A percentile compares a stretch with the other conserved stretches of the same genome.
Conservation (phyloP, 306 rosid species). For the Cicer arietinum region DNA sequence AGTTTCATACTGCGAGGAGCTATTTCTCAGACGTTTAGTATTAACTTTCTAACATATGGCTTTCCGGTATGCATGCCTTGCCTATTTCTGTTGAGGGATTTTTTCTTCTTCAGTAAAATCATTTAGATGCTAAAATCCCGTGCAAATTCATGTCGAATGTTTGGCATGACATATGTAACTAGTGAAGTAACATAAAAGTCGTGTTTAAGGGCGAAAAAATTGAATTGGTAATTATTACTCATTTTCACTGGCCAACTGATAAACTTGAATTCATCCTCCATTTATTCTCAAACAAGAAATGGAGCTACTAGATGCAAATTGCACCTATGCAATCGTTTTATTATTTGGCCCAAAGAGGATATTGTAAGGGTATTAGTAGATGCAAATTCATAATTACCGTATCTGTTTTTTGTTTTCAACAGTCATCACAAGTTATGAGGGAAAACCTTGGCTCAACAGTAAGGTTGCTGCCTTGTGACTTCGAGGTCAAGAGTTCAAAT, state of each 20-base stretch:
- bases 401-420: conserved; percentile 11
- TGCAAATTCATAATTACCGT: conserved; percentile 14
- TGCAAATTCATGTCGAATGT: conserved; percentile 10
- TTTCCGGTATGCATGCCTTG: conserved; percentile 73
- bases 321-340: conserved; percentile 23
- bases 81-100: conserved; percentile 23
- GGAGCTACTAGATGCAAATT: conserved; percentile 2
- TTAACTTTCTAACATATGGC: conserved; percentile 93
- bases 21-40: conserved; percentile 76
- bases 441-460: neutral
- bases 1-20: conserved; percentile 72
- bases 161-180: conserved; percentile 35
- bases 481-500: neutral
- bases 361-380: conserved; percentile 30
- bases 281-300: conserved; percentile 22
- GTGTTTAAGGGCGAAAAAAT: conserved; percentile 24
- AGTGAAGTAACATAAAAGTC: conserved; percentile 6
- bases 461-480: neutral
- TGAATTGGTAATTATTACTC: conserved; percentile 27
- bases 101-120: neutral
- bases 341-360: conserved; percentile 25
- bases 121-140: conserved; percentile 25
- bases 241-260: conserved; percentile 27
- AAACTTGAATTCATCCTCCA: conserved; percentile 33
- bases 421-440: conserved; percentile 13